Percentiles rank a stretch among this genome's conserved stretches.
phyloP scores from a whole-genome alignment of 352 stramenopile species.

The Plasmopara muralis region DNA sequence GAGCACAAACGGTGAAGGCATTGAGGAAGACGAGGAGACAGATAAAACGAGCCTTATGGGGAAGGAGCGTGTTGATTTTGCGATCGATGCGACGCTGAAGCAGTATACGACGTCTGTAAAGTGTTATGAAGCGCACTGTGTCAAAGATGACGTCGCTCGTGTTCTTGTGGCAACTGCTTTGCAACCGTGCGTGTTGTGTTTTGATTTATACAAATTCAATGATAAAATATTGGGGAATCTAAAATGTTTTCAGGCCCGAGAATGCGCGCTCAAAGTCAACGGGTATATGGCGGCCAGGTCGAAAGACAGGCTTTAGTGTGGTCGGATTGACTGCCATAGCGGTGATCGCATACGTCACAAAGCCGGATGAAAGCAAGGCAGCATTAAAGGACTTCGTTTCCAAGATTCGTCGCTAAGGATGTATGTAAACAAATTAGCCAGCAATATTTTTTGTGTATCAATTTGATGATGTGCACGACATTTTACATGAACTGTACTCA shows the following conservation, averaged over 20 bases:
- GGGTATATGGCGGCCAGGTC: conserved; percentile 21
- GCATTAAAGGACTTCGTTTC: conserved; percentile 17
- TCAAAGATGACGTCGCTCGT: conserved; percentile 28
- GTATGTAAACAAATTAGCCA: conserved; percentile 10
- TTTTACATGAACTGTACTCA: no score
- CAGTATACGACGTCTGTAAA: conserved; percentile 37
- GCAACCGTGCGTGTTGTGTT: conserved; percentile 36
- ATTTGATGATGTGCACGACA: no score
- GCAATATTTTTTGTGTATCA: no score
- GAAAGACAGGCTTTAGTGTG: conserved; percentile 10
- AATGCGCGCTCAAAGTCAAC: conserved; percentile 42
- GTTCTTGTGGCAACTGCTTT: conserved; percentile 45
- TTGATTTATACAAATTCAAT: background rate
- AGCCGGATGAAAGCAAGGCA: conserved; percentile 28
- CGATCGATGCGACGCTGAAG: conserved; percentile 48
- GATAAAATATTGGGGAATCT: background rate
- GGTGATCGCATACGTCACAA: conserved; percentile 19
- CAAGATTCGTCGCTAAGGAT: conserved; percentile 23
- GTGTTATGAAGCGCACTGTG: conserved; percentile 32
- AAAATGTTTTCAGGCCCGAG: conserved; percentile 24
- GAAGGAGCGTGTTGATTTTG: conserved; percentile 25
- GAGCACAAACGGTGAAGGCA: conserved; percentile 9
- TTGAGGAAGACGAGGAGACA: conserved; percentile 7
- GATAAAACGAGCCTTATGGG: conserved; percentile 13
- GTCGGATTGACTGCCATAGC: conserved; percentile 11